These are phyloP conservation scores for Phlyctochytrium planicorne DNA, from an alignment of 192 early-diverging fungal species.

Conservation along the genomic window DNA sequence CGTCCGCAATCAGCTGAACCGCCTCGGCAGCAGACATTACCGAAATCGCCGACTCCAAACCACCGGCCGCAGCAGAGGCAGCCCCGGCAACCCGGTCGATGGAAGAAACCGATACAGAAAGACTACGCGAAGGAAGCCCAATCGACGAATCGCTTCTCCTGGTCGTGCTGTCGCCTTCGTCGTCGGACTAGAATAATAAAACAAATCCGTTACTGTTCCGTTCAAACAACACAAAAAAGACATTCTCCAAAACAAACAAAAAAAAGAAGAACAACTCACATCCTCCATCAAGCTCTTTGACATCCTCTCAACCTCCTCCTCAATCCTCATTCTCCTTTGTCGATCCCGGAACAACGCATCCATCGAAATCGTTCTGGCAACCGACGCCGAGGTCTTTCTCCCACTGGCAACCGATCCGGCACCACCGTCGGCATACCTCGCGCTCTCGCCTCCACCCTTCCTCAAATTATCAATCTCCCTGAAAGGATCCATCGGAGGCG, in stretches of 20 bases:
- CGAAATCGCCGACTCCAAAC: no score
- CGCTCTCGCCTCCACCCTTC: background rate
- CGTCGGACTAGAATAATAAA: no score
- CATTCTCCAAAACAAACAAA: background rate
- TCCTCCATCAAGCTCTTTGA: background rate
- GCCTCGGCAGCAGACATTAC: no score
- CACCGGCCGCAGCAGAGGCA: no score
- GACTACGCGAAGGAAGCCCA: no score
- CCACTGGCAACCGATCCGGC: background rate
- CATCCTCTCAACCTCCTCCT: conserved; percentile 1
- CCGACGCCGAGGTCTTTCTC: background rate
- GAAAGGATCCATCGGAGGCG: background rate
- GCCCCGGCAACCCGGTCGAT: no score
- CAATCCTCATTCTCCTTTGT: background rate
- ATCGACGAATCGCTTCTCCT: no score
- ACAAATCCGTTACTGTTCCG: no score
- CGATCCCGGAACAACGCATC: background rate
- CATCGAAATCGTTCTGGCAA: background rate
- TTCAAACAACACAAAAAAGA: background rate
- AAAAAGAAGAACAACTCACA: background rate
- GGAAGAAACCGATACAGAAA: no score
- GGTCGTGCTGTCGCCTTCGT: no score
- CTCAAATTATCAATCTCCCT: background rate
- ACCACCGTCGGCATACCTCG: background rate
- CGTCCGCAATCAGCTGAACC: no score